Percentiles rank a stretch among this genome's conserved stretches.
phyloP scores from a whole-genome alignment of 257 asterid species.

The Coffea eugenioides region DNA sequence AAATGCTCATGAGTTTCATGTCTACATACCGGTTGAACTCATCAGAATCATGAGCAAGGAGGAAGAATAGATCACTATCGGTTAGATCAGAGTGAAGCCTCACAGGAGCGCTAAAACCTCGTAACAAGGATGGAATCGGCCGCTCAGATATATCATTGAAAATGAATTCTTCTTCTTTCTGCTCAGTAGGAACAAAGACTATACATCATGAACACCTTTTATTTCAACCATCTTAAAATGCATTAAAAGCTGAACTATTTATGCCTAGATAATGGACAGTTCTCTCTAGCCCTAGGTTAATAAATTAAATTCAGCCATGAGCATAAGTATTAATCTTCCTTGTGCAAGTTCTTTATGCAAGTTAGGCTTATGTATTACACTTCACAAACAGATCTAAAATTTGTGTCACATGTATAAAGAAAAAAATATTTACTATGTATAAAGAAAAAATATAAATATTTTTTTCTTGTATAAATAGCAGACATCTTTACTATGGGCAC shows the following conservation, averaged over 20 bases:
- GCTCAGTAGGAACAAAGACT: conserved; percentile 22
- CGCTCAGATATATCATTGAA: conserved; percentile 53
- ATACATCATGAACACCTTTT: neutral
- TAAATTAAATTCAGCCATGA: neutral
- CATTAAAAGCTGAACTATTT: neutral
- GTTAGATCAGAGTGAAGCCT: conserved; percentile 73
- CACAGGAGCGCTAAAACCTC: conserved; percentile 89
- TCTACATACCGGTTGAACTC: conserved; percentile 75
- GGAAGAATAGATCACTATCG: conserved; percentile 63
- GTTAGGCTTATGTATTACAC: neutral
- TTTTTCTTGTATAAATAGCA: neutral
- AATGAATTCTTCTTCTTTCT: conserved; percentile 79
- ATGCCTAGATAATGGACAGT: neutral
- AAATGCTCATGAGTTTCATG: neutral
- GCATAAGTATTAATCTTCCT: neutral
- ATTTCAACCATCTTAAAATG: neutral
- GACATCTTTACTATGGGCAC: neutral
- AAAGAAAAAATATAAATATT: neutral
- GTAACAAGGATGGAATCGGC: conserved; percentile 67
- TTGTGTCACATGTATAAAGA: neutral
- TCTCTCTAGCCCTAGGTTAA: neutral
- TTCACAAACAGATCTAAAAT: neutral
- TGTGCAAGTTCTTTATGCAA: neutral
- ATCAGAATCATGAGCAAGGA: conserved; percentile 79
- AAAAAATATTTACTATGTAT: too few species aligned